phyloP scores from a whole-genome alignment of 2,329 filamentous ascomycete species.

The Diaporthe eres region DNA sequence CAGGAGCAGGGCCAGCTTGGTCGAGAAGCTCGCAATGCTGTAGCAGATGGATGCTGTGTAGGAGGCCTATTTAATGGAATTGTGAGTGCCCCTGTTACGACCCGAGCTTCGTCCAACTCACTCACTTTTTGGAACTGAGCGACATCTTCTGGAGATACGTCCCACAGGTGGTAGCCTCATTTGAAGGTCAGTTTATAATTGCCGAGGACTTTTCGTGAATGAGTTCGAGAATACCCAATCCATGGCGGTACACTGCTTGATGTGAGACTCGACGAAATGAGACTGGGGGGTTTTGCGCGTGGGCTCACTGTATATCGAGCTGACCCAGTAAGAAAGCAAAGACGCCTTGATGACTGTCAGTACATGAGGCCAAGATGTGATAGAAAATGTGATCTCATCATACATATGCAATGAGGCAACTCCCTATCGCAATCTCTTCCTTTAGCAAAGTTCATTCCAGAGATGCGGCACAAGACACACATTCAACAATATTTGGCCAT shows the following conservation, averaged over 20 bases:
- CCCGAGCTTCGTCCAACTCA: not conserved
- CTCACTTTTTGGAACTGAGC: not conserved
- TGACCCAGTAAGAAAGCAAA: constrained; percentile 1
- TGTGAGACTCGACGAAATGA: not conserved
- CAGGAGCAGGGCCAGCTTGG: constrained; percentile 5
- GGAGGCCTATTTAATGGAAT: not conserved
- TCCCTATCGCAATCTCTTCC: not conserved
- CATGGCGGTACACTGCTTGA: not conserved
- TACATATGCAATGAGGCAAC: constrained; percentile 10
- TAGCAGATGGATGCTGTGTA: constrained; percentile 2
- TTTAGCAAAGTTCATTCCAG: not conserved
- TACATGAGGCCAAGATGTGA: not conserved
- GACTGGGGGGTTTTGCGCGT: too few species aligned
- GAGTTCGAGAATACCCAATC: not conserved
- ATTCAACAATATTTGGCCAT: not conserved
- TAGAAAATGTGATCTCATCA: not conserved
- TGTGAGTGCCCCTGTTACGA: not conserved
- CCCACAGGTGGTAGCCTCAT: constrained; percentile 12
- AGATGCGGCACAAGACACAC: too few species aligned
- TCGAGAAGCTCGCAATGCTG: constrained; percentile 16
- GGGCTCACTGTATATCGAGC: constrained; percentile 6
- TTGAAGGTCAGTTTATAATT: not conserved
- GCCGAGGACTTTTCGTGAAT: not conserved
- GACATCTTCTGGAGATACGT: not conserved
- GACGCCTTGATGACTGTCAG: not conserved